These are phyloP conservation scores for Coleophoma eucalyptorum DNA, from an alignment of 2,329 filamentous ascomycete species.

Conservation along the genomic window DNA sequence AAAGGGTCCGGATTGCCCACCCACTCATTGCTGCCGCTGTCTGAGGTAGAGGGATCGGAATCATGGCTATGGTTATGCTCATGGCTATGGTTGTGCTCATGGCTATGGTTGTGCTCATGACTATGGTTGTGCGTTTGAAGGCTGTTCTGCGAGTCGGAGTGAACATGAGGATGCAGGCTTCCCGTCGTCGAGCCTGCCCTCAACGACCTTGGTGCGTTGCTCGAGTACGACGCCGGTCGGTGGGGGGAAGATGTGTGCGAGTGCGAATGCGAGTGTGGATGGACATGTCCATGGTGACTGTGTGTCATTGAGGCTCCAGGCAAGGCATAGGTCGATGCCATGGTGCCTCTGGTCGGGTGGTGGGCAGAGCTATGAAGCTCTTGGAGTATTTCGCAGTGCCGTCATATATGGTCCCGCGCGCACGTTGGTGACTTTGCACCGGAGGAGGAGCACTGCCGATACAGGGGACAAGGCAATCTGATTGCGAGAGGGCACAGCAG, in stretches of 20 bases:
- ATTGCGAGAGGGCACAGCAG: no score
- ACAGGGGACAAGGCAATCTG: no score
- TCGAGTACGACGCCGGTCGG: slow-evolving; percentile 6
- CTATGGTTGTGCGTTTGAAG: not conserved
- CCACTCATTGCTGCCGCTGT: slow-evolving; percentile 15
- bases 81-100: slow-evolving; percentile 8
- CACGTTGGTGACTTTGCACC: not conserved
- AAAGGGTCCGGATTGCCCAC: slow-evolving; percentile 10
- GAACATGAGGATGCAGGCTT: slow-evolving; percentile 22
- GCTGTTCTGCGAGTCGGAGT: slow-evolving; percentile 17
- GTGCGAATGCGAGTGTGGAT: slow-evolving; percentile 33
- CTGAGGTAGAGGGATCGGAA: slow-evolving; percentile 13
- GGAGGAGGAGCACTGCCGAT: no score
- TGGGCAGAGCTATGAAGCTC: slow-evolving; percentile 17
- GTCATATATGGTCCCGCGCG: slow-evolving; percentile 10
- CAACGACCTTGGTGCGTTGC: slow-evolving; percentile 14
- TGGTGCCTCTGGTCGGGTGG: slow-evolving; percentile 10
- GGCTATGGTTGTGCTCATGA: slow-evolving; percentile 5
- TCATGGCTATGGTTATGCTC: slow-evolving; percentile 10
- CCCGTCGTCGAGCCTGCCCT: slow-evolving; percentile 21
- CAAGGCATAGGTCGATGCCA: slow-evolving; percentile 30
- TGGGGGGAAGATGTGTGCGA: slow-evolving; percentile 13
- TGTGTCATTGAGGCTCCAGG: slow-evolving; percentile 27
- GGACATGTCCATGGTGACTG: slow-evolving; percentile 23
- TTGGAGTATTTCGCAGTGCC: slow-evolving; percentile 3